These are phyloP conservation scores for Tephrocybe sp. DNA, from an alignment of 768 basidiomycete species.

Conservation along the genomic window DNA sequence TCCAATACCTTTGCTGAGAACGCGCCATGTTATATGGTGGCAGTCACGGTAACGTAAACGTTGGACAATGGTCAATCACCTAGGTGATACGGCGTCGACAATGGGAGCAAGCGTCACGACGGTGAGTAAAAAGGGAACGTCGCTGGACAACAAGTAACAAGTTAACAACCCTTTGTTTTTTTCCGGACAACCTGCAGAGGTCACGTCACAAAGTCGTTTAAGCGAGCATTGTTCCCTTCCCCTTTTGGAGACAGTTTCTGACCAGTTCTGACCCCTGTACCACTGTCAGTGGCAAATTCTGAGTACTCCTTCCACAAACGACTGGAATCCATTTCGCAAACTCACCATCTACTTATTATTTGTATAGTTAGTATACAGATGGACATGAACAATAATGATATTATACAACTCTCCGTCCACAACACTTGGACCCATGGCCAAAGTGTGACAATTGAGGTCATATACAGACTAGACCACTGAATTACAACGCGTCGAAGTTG, in stretches of 20 bases:
- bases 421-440: not conserved
- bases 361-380: constrained; percentile 12
- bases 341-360: constrained; percentile 6
- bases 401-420: constrained; percentile 8
- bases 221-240: not conserved
- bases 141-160: too few relatives aligned
- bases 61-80: constrained; percentile 8
- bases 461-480: too few relatives aligned
- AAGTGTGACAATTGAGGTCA: not conserved
- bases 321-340: not conserved
- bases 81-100: constrained; percentile 2
- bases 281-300: not conserved
- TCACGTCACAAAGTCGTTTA: not conserved
- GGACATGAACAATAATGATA: constrained; percentile 12
- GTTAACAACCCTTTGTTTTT: constrained; percentile 3
- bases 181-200: not conserved
- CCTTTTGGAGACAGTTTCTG: too few relatives aligned
- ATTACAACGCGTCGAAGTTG: constrained; percentile 91
- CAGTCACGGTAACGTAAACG: not conserved
- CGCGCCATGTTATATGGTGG: not conserved
- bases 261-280: not conserved
- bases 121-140: not conserved
- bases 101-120: not conserved
- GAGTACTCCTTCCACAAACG: not conserved
- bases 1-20: not conserved